Evolutionary conservation across 345 rosid genomes (phyloP).

Genomic region (Aquilaria malaccensis): DNA sequence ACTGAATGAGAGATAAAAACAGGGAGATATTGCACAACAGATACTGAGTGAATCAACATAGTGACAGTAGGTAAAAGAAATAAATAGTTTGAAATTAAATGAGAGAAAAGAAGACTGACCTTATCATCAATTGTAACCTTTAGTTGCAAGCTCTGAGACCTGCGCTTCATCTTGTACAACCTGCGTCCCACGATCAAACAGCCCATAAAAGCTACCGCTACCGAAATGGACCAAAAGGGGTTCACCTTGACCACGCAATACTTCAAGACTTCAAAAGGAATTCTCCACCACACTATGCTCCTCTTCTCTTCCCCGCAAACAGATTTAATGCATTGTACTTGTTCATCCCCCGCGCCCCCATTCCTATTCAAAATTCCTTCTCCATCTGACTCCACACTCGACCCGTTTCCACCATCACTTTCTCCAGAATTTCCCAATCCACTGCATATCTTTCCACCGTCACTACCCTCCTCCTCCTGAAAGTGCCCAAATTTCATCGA

Average conservation of each 20-base stretch:
- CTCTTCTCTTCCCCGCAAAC: conserved; percentile 37
- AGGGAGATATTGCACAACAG: not conserved
- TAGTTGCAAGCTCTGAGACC: conserved; percentile 58
- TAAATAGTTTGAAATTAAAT: conserved; percentile 1
- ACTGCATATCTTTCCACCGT: conserved; percentile 13
- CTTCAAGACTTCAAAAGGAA: conserved; percentile 74
- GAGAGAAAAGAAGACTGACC: conserved; percentile 36
- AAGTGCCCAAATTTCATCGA: conserved; percentile 23
- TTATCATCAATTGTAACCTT: conserved; percentile 85
- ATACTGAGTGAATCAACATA: conserved; percentile 2
- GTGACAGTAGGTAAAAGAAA: conserved; percentile 8
- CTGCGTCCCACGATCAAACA: conserved; percentile 69
- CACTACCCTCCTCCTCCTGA: conserved; percentile 15
- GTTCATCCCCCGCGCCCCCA: conserved; percentile 16
- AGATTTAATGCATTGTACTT: conserved; percentile 18
- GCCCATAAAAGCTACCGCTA: conserved; percentile 90
- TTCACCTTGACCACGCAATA: conserved; percentile 65
- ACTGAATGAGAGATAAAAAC: too few species aligned
- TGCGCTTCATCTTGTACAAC: conserved; percentile 77
- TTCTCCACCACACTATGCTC: conserved; percentile 73
- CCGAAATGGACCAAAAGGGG: conserved; percentile 84
- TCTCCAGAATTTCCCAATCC: conserved; percentile 18
- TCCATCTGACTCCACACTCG: conserved; percentile 8
- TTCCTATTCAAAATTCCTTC: conserved; percentile 10
- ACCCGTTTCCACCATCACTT: conserved; percentile 15